Conservation (phyloP, 2,329 filamentous ascomycete species). For the Teratosphaeria epicoccoides region DNA sequence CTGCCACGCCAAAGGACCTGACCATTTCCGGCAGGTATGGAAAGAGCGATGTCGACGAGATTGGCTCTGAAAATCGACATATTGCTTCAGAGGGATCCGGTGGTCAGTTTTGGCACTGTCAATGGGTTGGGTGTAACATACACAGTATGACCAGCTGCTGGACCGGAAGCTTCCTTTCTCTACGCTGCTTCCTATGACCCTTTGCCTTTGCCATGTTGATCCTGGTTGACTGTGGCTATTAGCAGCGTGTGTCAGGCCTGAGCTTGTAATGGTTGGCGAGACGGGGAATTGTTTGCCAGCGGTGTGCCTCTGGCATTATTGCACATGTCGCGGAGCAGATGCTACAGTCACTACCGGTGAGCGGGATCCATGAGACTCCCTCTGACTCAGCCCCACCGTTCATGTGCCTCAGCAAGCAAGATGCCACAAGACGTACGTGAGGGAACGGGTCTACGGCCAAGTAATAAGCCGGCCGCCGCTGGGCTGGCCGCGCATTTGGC, state of each 20-base stretch:
- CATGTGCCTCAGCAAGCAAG: not conserved
- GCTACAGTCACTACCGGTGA: not conserved
- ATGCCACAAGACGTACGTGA: not conserved
- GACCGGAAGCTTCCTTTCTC: constrained; percentile 52
- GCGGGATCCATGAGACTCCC: no score
- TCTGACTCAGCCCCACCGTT: not conserved
- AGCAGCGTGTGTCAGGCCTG: not conserved
- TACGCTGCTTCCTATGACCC: constrained; percentile 1
- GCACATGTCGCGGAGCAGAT: not conserved
- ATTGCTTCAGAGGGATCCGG: constrained; percentile 50
- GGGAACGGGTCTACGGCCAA: not conserved
- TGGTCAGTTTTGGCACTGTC: constrained; percentile 20
- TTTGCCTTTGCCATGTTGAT: not conserved
- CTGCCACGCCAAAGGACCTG: constrained; percentile 60
- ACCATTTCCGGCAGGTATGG: constrained; percentile 92
- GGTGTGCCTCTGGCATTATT: not conserved
- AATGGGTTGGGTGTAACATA: constrained; percentile 25
- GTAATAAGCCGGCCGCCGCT: no score
- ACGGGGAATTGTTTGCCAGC: not conserved
- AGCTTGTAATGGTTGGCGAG: not conserved
- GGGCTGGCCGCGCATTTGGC: not conserved
- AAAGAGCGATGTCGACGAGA: constrained; percentile 84
- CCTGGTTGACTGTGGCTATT: not conserved
- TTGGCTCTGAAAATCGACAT: constrained; percentile 84
- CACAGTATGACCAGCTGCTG: constrained; percentile 70